These are phyloP conservation scores for Mycosphaerella sp. DNA, from an alignment of 2,329 filamentous ascomycete species.

Conservation along the genomic window DNA sequence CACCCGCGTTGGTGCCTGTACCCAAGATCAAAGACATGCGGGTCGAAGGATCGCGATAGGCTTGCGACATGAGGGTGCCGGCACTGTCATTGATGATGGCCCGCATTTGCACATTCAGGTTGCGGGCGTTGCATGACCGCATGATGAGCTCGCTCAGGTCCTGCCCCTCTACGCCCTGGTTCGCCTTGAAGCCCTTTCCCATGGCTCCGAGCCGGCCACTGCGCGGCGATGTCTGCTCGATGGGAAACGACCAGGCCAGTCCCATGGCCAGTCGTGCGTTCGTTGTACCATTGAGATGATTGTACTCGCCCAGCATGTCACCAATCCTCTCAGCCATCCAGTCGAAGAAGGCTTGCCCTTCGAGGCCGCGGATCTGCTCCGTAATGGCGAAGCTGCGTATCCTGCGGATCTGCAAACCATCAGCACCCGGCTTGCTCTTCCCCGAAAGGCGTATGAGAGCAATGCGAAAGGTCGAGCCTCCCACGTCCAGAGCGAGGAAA, in stretches of 20 bases:
- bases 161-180: conserved; percentile 52
- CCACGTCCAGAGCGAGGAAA: conserved; percentile 57
- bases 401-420: conserved; percentile 49
- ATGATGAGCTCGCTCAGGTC: conserved; percentile 56
- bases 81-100: conserved; percentile 60
- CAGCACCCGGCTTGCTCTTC: conserved; percentile 22
- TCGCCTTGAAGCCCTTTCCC: conserved; percentile 60
- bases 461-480: conserved; percentile 60
- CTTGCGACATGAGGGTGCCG: conserved; percentile 55
- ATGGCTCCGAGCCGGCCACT: conserved; percentile 54
- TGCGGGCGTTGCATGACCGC: conserved; percentile 48
- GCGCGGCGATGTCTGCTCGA: conserved; percentile 56
- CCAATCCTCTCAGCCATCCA: conserved; percentile 59
- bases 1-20: conserved; percentile 59
- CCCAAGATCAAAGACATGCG: conserved; percentile 59
- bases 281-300: conserved; percentile 30
- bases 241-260: conserved; percentile 60
- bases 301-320: conserved; percentile 45
- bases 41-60: conserved; percentile 55
- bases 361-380: conserved; percentile 48
- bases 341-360: conserved; percentile 55
- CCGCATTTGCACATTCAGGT: conserved; percentile 53
- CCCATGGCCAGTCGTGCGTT: conserved; percentile 49
- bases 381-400: conserved; percentile 53
- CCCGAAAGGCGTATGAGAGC: conserved; percentile 53